Conservation (phyloP, 1,284 basidiomycete species). For the Baeospora myosura region DNA sequence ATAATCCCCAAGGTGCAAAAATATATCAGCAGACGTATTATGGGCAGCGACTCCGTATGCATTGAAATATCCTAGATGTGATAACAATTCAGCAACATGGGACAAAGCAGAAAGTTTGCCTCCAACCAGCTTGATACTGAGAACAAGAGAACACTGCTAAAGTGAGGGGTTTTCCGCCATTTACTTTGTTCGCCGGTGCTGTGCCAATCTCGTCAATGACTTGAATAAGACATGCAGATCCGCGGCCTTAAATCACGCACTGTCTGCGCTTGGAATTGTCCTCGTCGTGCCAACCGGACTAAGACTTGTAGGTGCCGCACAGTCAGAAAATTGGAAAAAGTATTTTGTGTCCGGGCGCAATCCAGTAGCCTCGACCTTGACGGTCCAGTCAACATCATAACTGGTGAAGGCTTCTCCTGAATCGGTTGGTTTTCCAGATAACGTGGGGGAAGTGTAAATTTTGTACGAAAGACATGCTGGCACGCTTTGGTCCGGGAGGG, state of each 20-base stretch:
- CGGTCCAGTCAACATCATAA: slow-evolving; percentile 59
- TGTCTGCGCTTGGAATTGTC: slow-evolving; percentile 39
- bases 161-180: slow-evolving; percentile 47
- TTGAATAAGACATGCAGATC: no score
- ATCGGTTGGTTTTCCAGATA: slow-evolving; percentile 34
- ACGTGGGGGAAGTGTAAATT: slow-evolving; percentile 32
- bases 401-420: slow-evolving; percentile 50
- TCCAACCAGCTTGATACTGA: slow-evolving; percentile 40
- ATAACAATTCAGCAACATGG: background rate
- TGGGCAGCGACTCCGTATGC: slow-evolving; percentile 57
- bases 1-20: slow-evolving; percentile 62
- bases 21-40: slow-evolving; percentile 51
- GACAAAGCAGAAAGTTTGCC: background rate
- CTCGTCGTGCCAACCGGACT: slow-evolving; percentile 46
- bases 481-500: slow-evolving; percentile 44
- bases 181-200: slow-evolving; percentile 46
- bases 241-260: slow-evolving; percentile 22
- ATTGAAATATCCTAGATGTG: slow-evolving; percentile 53
- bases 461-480: slow-evolving; percentile 54
- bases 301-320: slow-evolving; percentile 44
- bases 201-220: no score
- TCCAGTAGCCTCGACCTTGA: slow-evolving; percentile 55
- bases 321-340: slow-evolving; percentile 56
- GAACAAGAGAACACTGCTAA: slow-evolving; percentile 59
- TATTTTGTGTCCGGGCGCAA: slow-evolving; percentile 51